Conservation (phyloP, 495 filamentous ascomycete species). For the Trichoderma reesei region DNA sequence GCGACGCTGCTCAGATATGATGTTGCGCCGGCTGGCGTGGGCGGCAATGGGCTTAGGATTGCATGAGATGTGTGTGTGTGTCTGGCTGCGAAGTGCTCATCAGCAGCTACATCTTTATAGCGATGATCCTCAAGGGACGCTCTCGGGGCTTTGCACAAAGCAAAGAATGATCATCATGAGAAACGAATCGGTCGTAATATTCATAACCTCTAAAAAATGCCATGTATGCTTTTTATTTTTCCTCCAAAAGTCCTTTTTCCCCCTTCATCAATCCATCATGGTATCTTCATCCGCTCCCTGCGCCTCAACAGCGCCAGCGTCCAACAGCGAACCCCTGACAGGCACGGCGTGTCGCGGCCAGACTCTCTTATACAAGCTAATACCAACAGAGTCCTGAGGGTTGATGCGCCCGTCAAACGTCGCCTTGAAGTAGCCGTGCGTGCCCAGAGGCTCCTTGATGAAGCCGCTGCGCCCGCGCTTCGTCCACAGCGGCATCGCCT, state of each 20-base stretch:
- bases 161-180: background rate
- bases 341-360: constrained; percentile 63
- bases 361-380: constrained; percentile 88
- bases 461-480: constrained; percentile 76
- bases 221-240: background rate
- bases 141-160: background rate
- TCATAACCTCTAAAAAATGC: constrained; percentile 16
- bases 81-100: too few species aligned
- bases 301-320: constrained; percentile 15
- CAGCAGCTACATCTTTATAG: too few species aligned
- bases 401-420: constrained; percentile 94
- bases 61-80: background rate
- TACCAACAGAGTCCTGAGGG: constrained; percentile 83
- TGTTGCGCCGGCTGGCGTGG: background rate
- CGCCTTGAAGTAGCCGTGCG: constrained; percentile 98
- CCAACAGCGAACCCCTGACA: constrained; percentile 33
- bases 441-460: constrained; percentile 88
- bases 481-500: constrained; percentile 90
- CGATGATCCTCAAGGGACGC: too few species aligned
- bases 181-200: constrained; percentile 10
- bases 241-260: background rate
- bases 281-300: constrained; percentile 10
- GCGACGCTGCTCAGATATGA: constrained; percentile 10
- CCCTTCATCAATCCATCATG: constrained; percentile 7
- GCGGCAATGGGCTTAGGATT: background rate